Percentiles rank a stretch among this genome's conserved stretches.
These are phyloP conservation scores for Mucor velutinosus DNA, from an alignment of 371 early-diverging fungal species.

Conservation along the genomic window DNA sequence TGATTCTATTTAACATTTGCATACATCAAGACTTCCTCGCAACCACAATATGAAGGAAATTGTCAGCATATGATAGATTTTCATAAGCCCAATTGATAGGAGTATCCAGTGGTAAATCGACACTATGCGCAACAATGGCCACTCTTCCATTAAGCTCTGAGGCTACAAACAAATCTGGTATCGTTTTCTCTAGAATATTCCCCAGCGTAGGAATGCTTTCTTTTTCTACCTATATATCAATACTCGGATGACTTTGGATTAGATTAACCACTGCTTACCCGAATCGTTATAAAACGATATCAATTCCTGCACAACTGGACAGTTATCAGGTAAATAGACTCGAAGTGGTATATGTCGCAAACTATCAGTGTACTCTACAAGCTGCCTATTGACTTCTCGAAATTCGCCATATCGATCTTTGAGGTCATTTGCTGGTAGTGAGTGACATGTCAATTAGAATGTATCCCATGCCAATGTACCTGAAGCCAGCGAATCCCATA, in stretches of 20 bases:
- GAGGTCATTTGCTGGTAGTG: background rate
- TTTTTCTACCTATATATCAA: constrained; percentile 5
- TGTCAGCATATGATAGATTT: constrained; percentile 71
- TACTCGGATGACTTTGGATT: background rate
- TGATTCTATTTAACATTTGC: too few relatives aligned
- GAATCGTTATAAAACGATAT: constrained; percentile 45
- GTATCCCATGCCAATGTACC: constrained; percentile 32
- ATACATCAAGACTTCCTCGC: background rate
- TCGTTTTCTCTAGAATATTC: constrained; percentile 13
- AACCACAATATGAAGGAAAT: constrained; percentile 75
- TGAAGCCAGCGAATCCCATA: constrained; percentile 67
- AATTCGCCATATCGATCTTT: constrained; percentile 62
- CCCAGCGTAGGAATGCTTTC: constrained; percentile 19
- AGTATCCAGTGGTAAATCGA: constrained; percentile 57
- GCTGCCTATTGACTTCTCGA: constrained; percentile 65
- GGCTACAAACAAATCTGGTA: constrained; percentile 30
- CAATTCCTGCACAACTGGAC: constrained; percentile 67
- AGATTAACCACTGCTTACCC: background rate
- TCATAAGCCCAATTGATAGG: constrained; percentile 69
- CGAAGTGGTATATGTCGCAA: constrained; percentile 58
- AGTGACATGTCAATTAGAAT: background rate
- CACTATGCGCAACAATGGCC: constrained; percentile 56
- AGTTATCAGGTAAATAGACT: constrained; percentile 60
- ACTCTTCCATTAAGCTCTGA: background rate
- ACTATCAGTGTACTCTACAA: constrained; percentile 47